phyloP scores from a whole-genome alignment of 2,329 filamentous ascomycete genomes.

The Lojkania enalia region DNA sequence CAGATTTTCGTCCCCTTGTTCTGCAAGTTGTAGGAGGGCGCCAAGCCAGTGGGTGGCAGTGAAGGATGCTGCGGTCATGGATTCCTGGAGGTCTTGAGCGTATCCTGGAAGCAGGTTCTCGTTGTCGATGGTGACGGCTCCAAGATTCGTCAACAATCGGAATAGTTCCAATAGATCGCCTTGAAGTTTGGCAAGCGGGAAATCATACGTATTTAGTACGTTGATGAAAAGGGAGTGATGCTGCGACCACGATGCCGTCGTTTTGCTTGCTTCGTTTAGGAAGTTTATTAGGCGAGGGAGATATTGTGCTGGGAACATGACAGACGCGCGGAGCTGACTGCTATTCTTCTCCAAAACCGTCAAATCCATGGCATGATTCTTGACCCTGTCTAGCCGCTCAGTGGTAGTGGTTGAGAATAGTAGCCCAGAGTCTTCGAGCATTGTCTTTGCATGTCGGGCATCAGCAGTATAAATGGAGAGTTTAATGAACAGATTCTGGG shows the following conservation, averaged over 20 bases:
- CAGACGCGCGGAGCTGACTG: conserved; percentile 26
- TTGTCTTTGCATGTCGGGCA: conserved; percentile 35
- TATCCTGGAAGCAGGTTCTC: conserved; percentile 30
- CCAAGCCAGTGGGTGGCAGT: conserved; percentile 22
- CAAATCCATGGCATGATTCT: conserved; percentile 32
- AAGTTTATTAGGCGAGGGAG: conserved; percentile 41
- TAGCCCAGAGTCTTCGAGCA: conserved; percentile 37
- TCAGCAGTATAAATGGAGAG: conserved; percentile 31
- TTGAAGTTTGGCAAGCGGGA: conserved; percentile 29
- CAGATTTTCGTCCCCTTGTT: conserved; percentile 23
- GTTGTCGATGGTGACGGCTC: conserved; percentile 20
- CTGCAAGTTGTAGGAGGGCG: conserved; percentile 20
- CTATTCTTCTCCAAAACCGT: conserved; percentile 34
- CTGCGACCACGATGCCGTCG: conserved; percentile 27
- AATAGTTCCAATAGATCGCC: conserved; percentile 40
- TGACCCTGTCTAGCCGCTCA: conserved; percentile 13
- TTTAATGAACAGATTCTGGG: conserved; percentile 35
- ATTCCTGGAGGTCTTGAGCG: conserved; percentile 22
- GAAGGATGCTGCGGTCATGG: conserved; percentile 22
- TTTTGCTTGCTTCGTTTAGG: conserved; percentile 28
- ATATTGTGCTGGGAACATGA: conserved; percentile 42
- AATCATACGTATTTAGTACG: conserved; percentile 29
- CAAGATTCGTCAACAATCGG: conserved; percentile 28
- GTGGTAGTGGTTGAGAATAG: conserved; percentile 27
- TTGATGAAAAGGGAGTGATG: conserved; percentile 25